Evolutionary conservation across 495 filamentous ascomycete species (phyloP).

Genomic region (Lasiosphaeria ovina): DNA sequence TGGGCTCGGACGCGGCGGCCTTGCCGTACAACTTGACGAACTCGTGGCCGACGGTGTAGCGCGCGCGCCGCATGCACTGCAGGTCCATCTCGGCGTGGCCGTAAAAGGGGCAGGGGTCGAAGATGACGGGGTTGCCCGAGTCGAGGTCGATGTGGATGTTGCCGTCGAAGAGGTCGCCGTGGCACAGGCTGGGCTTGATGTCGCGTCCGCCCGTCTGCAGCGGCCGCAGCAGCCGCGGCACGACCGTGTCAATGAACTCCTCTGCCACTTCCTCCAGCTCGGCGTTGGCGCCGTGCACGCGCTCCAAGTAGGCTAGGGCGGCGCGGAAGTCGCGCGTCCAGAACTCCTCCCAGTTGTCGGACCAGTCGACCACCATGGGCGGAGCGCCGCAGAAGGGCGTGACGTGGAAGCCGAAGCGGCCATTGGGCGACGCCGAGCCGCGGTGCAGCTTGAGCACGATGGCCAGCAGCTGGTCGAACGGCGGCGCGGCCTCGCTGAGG

Average conservation of each 20-base stretch:
- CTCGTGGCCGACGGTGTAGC: conserved; percentile 14
- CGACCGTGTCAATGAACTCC: conserved; percentile 31
- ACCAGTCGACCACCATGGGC: conserved; percentile 42
- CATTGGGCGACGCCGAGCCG: conserved; percentile 41
- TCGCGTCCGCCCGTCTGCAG: conserved; percentile 39
- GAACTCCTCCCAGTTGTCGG: conserved; percentile 45
- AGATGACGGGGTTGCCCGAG: conserved; percentile 37
- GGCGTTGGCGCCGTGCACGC: conserved; percentile 6
- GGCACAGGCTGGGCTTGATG: conserved; percentile 45
- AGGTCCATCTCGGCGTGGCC: conserved; percentile 45
- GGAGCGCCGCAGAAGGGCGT: conserved; percentile 44
- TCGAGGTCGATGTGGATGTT: conserved; percentile 39
- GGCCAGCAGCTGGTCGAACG: conserved; percentile 33
- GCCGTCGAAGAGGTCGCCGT: conserved; percentile 48
- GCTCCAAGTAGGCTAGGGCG: conserved; percentile 5
- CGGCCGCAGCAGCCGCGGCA: conserved; percentile 36
- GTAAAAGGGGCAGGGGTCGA: conserved; percentile 47
- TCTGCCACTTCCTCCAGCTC: conserved; percentile 12
- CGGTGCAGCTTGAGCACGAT: conserved; percentile 41
- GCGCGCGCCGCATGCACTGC: conserved; percentile 18
- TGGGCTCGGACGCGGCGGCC: conserved; percentile 19
- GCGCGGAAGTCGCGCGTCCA: conserved; percentile 28
- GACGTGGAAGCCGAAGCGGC: conserved; percentile 51
- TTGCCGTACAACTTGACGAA: conserved; percentile 16
- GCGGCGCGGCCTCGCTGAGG: conserved; percentile 26